Base-by-base conservation (phyloP, 169 alveolate species). In the Cystoisospora suis region DNA sequence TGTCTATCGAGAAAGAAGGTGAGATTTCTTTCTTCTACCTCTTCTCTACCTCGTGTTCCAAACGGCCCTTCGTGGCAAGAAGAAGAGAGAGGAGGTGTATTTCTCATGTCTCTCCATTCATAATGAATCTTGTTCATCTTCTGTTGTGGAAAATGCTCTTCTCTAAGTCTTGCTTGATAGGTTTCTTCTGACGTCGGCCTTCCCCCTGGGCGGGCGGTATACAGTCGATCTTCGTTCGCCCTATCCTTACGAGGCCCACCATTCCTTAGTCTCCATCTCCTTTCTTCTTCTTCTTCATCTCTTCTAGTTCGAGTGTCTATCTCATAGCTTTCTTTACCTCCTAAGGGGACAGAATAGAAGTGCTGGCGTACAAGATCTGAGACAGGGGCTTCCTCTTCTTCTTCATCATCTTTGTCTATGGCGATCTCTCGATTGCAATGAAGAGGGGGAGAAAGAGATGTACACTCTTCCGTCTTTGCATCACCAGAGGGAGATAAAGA, bases 361-460 rank as follows among this genome's bases (percentile, higher is more conserved):
- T n/a, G 77, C 36, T 2, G 27, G 77, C 77, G 77, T 7, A 65
- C 77, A 44, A 65, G 77, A n/a, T 65, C 77, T 1, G 77, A 65
- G 42, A 65, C 34, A 36, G 77, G 77, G 20, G 77, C 77, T n/a
- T 6, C 38, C 45, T 20, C 42, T 44, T 3, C 77, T 9, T 7
- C n/a, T 4, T 1, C 40, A 7, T 3, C 72, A 1, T 58, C 72
- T 3, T 44, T 17, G 38, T 65, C 77, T 7, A 36, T 36, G 20
- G 6, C 34, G 75, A 4, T 15, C 4, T 15, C 75, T 59, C 61
- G 61, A 9, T 36, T 59, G n/a, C 75, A 15, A 29, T 36, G 75
- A 29, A 36, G 75, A 36, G 75, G 20, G 34, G 4, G 40, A 9
- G 6, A 3, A 17, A 36, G 40, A 17, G 75, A 15, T 59, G 40